A percentile compares a stretch with the other conserved stretches of the same genome.
Evolutionary conservation across 345 rosid genomes (phyloP).

Genomic region (Rubroshorea leprosula): DNA sequence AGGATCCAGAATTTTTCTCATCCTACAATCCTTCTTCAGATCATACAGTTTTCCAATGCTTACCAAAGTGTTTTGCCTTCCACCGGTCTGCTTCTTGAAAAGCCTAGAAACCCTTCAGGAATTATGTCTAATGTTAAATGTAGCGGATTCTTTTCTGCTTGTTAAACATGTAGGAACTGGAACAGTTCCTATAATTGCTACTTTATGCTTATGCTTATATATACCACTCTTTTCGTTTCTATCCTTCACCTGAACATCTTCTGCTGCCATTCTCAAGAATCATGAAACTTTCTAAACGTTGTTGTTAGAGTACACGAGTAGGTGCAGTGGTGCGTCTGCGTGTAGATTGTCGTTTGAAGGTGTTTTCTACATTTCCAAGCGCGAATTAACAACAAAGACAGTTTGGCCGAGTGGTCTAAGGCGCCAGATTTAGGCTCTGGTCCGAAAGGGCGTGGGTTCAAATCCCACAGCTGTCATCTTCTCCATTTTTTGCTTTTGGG

Average conservation of each 20-base stretch:
- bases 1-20: constrained; percentile 47
- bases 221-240: not conserved
- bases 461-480: constrained; percentile 31
- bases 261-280: too few species aligned
- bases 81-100: constrained; percentile 18
- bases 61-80: constrained; percentile 30
- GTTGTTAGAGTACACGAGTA: too few species aligned
- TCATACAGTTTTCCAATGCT: constrained; percentile 27
- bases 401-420: constrained; percentile 99
- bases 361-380: too few species aligned
- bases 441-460: constrained; percentile 84
- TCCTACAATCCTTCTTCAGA: constrained; percentile 28
- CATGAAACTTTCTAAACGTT: not conserved
- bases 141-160: constrained; percentile 9
- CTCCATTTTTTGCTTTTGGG: too few species aligned
- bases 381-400: constrained; percentile 25
- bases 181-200: constrained; percentile 1
- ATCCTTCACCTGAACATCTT: not conserved
- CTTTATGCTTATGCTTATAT: not conserved
- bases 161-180: constrained; percentile 5
- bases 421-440: constrained; percentile 99
- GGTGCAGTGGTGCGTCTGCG: too few species aligned
- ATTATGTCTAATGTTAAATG: constrained; percentile 18
- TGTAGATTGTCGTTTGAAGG: too few species aligned
- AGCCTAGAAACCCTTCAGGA: constrained; percentile 11